Conservation (phyloP, 257 asterid species). For the Nicotiana attenuata region DNA sequence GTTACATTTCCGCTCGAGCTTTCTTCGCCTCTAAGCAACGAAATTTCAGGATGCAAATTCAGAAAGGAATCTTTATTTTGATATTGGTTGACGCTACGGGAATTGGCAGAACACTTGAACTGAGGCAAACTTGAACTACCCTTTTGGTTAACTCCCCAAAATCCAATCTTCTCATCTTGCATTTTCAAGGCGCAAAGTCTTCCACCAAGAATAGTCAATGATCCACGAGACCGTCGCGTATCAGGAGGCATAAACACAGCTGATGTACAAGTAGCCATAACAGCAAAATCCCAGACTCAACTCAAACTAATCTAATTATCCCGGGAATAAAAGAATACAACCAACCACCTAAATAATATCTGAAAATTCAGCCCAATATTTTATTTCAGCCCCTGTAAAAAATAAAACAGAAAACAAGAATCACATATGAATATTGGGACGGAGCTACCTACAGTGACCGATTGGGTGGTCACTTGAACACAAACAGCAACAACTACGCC, state of each 20-base stretch:
- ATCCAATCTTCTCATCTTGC: slow-evolving; percentile 44
- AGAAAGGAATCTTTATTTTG: slow-evolving; percentile 64
- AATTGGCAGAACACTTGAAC: slow-evolving; percentile 57
- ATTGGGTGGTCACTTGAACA: no score
- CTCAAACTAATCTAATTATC: not conserved
- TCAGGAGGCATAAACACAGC: slow-evolving; percentile 56
- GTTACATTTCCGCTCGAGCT: slow-evolving; percentile 38
- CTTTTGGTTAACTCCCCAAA: slow-evolving; percentile 28
- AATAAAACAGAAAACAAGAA: not conserved
- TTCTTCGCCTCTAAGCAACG: slow-evolving; percentile 84
- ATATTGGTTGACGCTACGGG: slow-evolving; percentile 50
- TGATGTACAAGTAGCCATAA: slow-evolving; percentile 59
- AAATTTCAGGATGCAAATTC: slow-evolving; percentile 77
- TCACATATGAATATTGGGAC: not conserved
- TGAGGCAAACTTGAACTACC: slow-evolving; percentile 27
- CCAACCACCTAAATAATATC: not conserved
- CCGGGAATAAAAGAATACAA: not conserved
- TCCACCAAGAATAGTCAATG: slow-evolving; percentile 40
- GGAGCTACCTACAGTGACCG: no score
- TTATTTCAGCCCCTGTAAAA: slow-evolving; percentile 17
- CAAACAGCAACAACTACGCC: no score
- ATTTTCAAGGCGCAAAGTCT: slow-evolving; percentile 46
- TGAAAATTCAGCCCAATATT: not conserved
- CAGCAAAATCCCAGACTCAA: slow-evolving; percentile 16
- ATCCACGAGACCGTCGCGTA: slow-evolving; percentile 40